These are phyloP conservation scores for Saccharomyces hybrid DNA, from an alignment of 1,139 yeast genomes.

Conservation along the genomic window DNA sequence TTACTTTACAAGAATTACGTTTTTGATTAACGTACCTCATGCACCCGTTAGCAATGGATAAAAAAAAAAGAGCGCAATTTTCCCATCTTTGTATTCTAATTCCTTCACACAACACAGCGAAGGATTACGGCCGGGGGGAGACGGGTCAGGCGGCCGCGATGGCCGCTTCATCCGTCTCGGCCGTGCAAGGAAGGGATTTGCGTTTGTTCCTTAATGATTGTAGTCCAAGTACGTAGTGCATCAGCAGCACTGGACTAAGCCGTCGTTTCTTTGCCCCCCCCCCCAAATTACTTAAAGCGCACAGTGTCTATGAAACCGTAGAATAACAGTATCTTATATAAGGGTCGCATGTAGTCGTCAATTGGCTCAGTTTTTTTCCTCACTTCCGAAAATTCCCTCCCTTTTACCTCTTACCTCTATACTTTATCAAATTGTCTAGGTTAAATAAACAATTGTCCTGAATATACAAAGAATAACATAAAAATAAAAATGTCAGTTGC, in stretches of 20 bases:
- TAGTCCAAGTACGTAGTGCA: background rate
- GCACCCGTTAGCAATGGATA: background rate
- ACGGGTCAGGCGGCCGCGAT: background rate
- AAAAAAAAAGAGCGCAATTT: background rate
- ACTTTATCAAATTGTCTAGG: background rate
- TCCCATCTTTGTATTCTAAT: background rate
- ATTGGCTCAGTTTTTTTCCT: background rate
- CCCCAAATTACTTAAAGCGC: background rate
- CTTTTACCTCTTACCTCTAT: background rate
- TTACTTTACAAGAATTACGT: too few relatives aligned
- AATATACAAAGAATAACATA: background rate
- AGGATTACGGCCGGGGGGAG: background rate
- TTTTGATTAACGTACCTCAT: too few relatives aligned
- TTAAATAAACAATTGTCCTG: background rate
- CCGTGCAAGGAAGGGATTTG: background rate
- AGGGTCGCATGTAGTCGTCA: background rate
- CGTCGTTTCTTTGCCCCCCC: background rate
- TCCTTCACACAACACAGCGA: background rate
- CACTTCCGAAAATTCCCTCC: background rate
- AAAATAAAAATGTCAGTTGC: constrained; percentile 14
- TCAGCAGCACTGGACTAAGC: background rate
- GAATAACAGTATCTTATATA: too few relatives aligned
- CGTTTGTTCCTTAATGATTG: background rate
- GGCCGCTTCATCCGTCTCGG: background rate
- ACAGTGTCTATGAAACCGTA: background rate